phyloP scores from a whole-genome alignment of 2,329 filamentous ascomycete genomes.

The Hirsutella rhossiliensis region DNA sequence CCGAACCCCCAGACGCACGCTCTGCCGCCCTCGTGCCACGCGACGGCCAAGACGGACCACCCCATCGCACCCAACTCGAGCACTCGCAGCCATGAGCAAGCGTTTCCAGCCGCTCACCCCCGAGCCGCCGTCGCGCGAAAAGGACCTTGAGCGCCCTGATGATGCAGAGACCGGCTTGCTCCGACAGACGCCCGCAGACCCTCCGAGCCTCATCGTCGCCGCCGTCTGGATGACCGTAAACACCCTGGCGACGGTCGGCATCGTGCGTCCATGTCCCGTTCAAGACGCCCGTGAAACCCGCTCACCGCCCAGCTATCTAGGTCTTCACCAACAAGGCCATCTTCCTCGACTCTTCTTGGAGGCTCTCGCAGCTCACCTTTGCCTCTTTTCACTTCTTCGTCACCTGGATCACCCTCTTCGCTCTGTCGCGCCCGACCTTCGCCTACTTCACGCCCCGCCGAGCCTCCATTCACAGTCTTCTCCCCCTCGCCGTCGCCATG shows the following conservation, averaged over 20 bases:
- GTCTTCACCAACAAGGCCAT: constrained; percentile 62
- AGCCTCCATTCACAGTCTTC: constrained; percentile 40
- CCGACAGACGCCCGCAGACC: background rate
- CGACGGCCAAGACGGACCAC: no score
- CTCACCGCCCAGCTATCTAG: constrained; percentile 20
- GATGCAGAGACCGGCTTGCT: background rate
- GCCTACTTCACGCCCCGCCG: constrained; percentile 46
- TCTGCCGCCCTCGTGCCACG: no score
- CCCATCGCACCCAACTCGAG: no score
- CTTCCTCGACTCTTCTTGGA: constrained; percentile 50
- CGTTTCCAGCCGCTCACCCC: no score
- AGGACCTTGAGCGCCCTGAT: no score
- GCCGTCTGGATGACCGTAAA: constrained; percentile 48
- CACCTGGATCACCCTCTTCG: constrained; percentile 51
- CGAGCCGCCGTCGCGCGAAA: no score
- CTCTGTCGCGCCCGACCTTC: constrained; percentile 45
- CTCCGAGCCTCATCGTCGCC: background rate
- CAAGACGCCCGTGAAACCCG: background rate
- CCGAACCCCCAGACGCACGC: no score
- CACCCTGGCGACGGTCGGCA: constrained; percentile 49
- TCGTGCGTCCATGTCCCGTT: constrained; percentile 29
- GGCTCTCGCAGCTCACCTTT: constrained; percentile 52
- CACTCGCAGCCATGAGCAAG: no score
- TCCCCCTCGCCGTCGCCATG: constrained; percentile 57
- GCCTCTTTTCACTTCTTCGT: constrained; percentile 57